Base-by-base conservation (phyloP, 257 asterid genomes). In the Nicotiana tomentosiformis region DNA sequence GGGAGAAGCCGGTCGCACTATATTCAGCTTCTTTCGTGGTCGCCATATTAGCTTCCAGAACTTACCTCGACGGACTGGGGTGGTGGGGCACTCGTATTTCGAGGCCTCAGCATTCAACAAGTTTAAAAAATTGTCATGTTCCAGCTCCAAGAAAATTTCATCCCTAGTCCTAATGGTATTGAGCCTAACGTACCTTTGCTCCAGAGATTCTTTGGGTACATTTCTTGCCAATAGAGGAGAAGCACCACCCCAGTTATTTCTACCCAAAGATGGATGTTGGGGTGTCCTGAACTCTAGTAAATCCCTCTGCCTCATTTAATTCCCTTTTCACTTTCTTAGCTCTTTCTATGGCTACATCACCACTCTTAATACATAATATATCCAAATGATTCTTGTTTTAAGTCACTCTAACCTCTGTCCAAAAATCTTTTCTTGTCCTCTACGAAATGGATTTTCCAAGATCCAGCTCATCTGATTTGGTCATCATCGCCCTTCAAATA, bases 181-280 rank as follows among this genome's bases (percentile, higher is more conserved):
- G 72, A 94, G 90, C 82, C 84, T 78, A 6, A 68, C 39, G 74
- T 94, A 94, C 83, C 92, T 88, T 26, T 88, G 93, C 4, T 90
- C 93, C 3, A 94, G 93, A 18, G 93, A 87, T 82, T 90, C 96
- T 61, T 85, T 81, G 2, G 97, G 95, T 67, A 94, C 39, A 84
- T 89, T 80, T 26, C 97, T 83, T 2, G 97, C 98, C 78, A 94
- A 72, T 88, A 94, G 49, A 1, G 97, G 98, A 17, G 98, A 94
- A 0, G 95, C 88, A 4, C 98, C 98, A 23, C 98, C 98, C 98
- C 98, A 92, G 14, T 86, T 90, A 84, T 94, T 92, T 23, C 88
- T 89, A 53, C 96, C 92, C 4, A 67, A 55, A 14, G 89, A 85
- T 58, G 96, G 94, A 85, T 92, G 97, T 18, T 92, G 93, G 1